Evolutionary conservation across 2,329 filamentous ascomycete genomes (phyloP), one percentile per base, ranked within the genome.

Genomic region (Phialemonium atrogriseum): DNA sequence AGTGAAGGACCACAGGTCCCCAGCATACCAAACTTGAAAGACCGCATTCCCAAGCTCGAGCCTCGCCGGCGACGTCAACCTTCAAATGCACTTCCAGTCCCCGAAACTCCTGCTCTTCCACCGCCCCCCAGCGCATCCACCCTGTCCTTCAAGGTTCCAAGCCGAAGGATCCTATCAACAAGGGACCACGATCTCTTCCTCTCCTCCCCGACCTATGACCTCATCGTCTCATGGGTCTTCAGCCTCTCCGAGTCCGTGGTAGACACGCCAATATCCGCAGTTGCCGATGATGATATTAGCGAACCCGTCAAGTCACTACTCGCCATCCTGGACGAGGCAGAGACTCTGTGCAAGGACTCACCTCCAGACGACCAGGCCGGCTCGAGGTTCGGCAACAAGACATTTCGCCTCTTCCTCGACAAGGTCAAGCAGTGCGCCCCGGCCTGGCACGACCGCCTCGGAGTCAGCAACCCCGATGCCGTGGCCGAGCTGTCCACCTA

Each of bases 311-410:
- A 64, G 36, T 68, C 71, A 10, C 73, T 96, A 19, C 55, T 93
- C 23, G 50, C 56, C 11, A 75, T 95, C 13, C 67, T 98, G 9
- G 70, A 80, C 20, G 70, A 79, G 33, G 74, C 83, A 7, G 77
- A 85, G 32, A 56, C 63, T 5, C 65, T 89, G 1, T 68, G 94
- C 5, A 60, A 68, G 10, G 61, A 70, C 31, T 79, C 81, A 32
- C 91, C 91, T 1, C 80, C 91, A 1, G 71, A 89, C 44, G 87
- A 96, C 41, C 84, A 88, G 27, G 81, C 77, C 18, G 87, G 87
- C 27, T 94, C 87, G 7, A 74, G 91, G 16, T 98, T 98, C 55
- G 93, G 91, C 27, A 98, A 98, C 60, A 88, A 87, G 44, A 77
- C 83, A 2, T 98, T 98, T 60, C 77, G 86, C 30, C 70, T 73